Conservation (phyloP, 164 flowering plant species). For the Annona cherimola region DNA sequence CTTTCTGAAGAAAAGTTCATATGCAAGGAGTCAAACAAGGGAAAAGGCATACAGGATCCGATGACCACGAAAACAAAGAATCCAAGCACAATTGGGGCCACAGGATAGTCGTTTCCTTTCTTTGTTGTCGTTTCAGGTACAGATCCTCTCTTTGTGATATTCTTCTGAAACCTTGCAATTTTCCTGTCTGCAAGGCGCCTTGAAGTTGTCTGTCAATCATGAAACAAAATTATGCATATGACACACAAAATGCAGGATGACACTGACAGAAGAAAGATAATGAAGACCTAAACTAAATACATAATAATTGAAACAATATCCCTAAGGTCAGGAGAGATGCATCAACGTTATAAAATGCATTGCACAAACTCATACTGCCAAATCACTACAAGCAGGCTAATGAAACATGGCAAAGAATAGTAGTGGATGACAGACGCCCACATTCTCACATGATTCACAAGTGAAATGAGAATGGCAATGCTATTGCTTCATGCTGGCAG, state of each 20-base stretch:
- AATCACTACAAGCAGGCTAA: not conserved
- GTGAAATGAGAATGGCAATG: not conserved
- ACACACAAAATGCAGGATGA: not conserved
- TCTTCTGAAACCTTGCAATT: slow-evolving; percentile 34
- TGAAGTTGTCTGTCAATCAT: slow-evolving; percentile 20
- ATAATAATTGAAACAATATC: not conserved
- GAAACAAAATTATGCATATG: not conserved
- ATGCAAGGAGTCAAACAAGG: not conserved
- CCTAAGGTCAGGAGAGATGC: not conserved
- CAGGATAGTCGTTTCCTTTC: slow-evolving; percentile 35
- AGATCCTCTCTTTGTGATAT: slow-evolving; percentile 34
- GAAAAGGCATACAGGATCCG: slow-evolving; percentile 31
- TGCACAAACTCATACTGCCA: not conserved
- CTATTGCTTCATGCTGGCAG: not conserved
- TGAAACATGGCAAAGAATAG: not conserved
- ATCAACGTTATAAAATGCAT: too few relatives aligned
- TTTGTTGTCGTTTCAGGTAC: slow-evolving; percentile 34
- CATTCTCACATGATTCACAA: not conserved
- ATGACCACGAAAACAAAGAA: slow-evolving; percentile 43
- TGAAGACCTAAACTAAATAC: not conserved
- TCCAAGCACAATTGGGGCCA: slow-evolving; percentile 39
- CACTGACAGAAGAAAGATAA: not conserved
- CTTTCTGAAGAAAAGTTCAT: not conserved
- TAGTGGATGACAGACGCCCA: not conserved
- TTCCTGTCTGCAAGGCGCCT: slow-evolving; percentile 42